Conservation (phyloP, 129 eudicot species). For the Lactuca saligna region DNA sequence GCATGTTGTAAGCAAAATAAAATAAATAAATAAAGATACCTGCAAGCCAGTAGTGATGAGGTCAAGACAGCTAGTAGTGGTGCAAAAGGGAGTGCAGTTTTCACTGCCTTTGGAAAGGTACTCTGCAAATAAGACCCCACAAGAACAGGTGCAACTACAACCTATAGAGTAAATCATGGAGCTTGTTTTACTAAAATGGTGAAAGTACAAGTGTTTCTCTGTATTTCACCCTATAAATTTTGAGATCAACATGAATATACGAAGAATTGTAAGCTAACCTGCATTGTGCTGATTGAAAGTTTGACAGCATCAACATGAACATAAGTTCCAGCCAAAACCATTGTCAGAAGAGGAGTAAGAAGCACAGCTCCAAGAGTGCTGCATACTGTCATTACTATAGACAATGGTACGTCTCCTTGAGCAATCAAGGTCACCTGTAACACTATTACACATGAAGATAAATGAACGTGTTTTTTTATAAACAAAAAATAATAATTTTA, state of each 20-base stretch:
- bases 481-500: background rate
- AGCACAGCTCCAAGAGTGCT: slow-evolving; percentile 81
- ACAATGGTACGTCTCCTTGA: slow-evolving; percentile 83
- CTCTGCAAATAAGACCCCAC: slow-evolving; percentile 72
- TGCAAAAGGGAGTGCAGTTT: slow-evolving; percentile 57
- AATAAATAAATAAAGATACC: slow-evolving; percentile 34
- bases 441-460: slow-evolving; percentile 41
- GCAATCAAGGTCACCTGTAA: slow-evolving; percentile 92
- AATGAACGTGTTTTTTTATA: slow-evolving; percentile 21
- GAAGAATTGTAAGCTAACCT: slow-evolving; percentile 37
- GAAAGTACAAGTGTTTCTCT: too few relatives aligned
- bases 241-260: background rate
- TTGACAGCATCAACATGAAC: slow-evolving; percentile 72
- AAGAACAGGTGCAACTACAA: slow-evolving; percentile 83
- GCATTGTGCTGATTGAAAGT: slow-evolving; percentile 80
- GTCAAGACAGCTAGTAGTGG: slow-evolving; percentile 75
- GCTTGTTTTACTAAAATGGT: background rate
- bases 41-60: slow-evolving; percentile 68
- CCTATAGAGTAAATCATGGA: slow-evolving; percentile 40
- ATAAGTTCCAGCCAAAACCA: slow-evolving; percentile 76
- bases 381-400: slow-evolving; percentile 76
- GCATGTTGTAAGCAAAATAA: background rate
- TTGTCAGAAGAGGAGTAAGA: slow-evolving; percentile 74
- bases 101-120: slow-evolving; percentile 64
- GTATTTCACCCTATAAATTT: slow-evolving; percentile 1